phyloP scores from a whole-genome alignment of 2,329 filamentous ascomycete species.

The Fusarium acutatum region DNA sequence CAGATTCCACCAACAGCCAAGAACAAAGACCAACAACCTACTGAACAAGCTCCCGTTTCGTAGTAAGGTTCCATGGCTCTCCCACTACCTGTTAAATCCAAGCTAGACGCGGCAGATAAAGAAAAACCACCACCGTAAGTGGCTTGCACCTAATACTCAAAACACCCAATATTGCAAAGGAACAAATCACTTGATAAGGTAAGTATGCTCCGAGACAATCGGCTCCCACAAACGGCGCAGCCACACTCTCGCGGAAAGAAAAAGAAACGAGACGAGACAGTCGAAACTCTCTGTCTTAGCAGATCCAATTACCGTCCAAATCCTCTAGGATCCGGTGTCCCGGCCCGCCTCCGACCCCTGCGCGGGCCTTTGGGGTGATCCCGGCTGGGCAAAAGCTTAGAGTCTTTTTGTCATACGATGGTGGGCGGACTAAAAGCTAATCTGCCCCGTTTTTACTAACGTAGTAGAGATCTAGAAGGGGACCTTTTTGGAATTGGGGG shows the following conservation, averaged over 20 bases:
- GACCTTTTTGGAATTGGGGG: neutral
- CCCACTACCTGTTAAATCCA: neutral
- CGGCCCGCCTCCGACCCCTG: constrained; percentile 16
- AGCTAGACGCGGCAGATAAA: neutral
- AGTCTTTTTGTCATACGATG: constrained; percentile 11
- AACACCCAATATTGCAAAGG: neutral
- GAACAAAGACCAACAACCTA: neutral
- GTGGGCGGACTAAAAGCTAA: neutral
- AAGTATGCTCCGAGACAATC: neutral
- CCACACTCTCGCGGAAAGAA: neutral
- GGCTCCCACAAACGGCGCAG: neutral
- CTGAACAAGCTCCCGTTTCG: too few species aligned
- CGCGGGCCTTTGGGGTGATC: neutral
- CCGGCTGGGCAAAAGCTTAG: constrained; percentile 33
- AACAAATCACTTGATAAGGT: neutral
- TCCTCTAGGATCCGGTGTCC: neutral
- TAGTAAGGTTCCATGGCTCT: neutral
- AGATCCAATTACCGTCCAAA: neutral
- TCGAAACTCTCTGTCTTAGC: neutral
- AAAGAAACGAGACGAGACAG: neutral
- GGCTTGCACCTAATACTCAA: neutral
- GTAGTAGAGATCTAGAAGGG: neutral
- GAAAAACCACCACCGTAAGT: neutral
- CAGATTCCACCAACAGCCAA: neutral
- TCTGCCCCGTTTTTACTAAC: neutral